Percentiles rank a stretch among this genome's conserved stretches.
These are phyloP conservation scores for Neofusicoccum kwambonambiense DNA, from an alignment of 2,329 filamentous ascomycete genomes.

Conservation along the genomic window DNA sequence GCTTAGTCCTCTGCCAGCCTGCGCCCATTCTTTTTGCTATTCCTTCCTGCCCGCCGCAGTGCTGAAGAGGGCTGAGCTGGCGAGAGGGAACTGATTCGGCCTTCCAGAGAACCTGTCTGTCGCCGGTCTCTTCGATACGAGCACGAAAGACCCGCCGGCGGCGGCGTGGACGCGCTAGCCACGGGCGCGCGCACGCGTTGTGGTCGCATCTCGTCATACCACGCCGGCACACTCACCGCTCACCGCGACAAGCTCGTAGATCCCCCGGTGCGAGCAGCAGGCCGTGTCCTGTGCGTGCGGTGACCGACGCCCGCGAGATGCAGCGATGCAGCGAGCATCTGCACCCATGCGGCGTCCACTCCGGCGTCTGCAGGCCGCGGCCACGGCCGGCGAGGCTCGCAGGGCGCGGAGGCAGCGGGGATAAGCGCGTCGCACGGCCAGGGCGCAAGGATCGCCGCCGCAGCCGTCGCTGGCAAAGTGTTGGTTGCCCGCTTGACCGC, in stretches of 20 bases:
- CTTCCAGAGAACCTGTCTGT: too few relatives aligned
- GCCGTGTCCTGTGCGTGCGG: constrained; percentile 10
- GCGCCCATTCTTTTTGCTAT: too few relatives aligned
- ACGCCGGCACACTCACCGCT: neutral
- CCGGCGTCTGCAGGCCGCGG: neutral
- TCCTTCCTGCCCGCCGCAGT: neutral
- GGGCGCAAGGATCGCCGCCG: neutral
- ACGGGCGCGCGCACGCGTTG: constrained; percentile 1
- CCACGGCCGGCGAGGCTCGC: neutral
- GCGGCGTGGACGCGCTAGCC: neutral
- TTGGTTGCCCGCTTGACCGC: constrained; percentile 6
- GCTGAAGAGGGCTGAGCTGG: neutral
- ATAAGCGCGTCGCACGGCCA: neutral
- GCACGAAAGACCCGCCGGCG: neutral
- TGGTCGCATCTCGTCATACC: neutral
- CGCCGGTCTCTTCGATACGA: neutral
- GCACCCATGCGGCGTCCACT: neutral
- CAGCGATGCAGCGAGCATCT: neutral
- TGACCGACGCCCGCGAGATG: neutral
- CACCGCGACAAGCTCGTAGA: constrained; percentile 9
- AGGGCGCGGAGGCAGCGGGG: neutral
- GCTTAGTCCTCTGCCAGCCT: neutral
- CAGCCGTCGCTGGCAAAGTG: neutral
- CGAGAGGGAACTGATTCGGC: neutral
- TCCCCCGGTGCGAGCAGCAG: constrained; percentile 10